These are phyloP conservation scores for Schoenoplectus triqueter DNA, from an alignment of 202 grass and related monocot species.

Conservation along the genomic window DNA sequence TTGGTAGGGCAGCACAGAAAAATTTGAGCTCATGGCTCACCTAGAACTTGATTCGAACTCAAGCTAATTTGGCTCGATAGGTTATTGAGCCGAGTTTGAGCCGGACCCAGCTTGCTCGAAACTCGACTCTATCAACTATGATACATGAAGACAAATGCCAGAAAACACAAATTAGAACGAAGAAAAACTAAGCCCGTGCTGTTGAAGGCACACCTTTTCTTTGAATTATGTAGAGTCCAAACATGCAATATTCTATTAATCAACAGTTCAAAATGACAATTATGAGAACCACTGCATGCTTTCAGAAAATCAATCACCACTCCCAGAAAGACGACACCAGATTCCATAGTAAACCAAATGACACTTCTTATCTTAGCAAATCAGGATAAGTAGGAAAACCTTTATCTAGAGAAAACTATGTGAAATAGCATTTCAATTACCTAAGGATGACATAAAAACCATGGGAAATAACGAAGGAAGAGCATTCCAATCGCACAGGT, in stretches of 20 bases:
- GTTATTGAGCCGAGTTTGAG: too few species aligned
- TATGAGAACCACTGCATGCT: neutral
- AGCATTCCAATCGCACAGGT: neutral
- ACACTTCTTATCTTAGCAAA: slow-evolving; percentile 16
- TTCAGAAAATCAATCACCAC: neutral
- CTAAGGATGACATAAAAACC: neutral
- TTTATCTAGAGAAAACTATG: neutral
- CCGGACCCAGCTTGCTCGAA: too few species aligned
- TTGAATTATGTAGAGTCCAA: too few species aligned
- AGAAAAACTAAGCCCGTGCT: neutral
- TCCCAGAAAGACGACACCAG: neutral
- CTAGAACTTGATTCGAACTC: too few species aligned
- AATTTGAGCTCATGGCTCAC: too few species aligned
- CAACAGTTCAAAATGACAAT: neutral
- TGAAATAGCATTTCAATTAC: neutral
- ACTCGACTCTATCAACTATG: neutral
- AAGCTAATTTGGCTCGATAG: too few species aligned
- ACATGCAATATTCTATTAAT: neutral
- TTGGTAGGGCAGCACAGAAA: too few species aligned
- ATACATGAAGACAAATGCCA: neutral
- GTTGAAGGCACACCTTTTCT: neutral
- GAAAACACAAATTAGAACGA: neutral
- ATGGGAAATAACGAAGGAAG: neutral
- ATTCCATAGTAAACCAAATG: neutral
- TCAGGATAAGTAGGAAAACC: neutral